Conservation (phyloP, 805 yeast genomes). For the Yamadazyma tumulicola region DNA sequence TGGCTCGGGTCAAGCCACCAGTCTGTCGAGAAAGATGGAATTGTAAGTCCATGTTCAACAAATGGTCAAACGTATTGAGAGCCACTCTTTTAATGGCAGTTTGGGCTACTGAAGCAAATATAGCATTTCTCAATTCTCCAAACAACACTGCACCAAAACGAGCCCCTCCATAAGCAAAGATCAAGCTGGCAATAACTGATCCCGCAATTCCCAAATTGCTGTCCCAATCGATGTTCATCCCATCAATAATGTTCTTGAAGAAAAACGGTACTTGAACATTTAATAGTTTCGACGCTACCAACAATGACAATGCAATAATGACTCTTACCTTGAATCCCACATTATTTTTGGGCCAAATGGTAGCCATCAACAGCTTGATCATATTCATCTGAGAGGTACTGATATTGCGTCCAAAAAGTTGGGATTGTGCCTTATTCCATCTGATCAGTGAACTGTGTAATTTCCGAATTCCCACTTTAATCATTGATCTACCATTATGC, state of each 20-base stretch:
- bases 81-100: constrained; percentile 91
- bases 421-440: neutral
- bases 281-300: constrained; percentile 76
- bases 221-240: constrained; percentile 88
- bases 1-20: constrained; percentile 94
- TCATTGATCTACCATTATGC: too few relatives aligned
- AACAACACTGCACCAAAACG: constrained; percentile 91
- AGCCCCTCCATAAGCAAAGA: constrained; percentile 89
- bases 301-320: constrained; percentile 63
- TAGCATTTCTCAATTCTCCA: constrained; percentile 93
- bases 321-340: constrained; percentile 70
- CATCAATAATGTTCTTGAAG: constrained; percentile 81
- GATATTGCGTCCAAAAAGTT: constrained; percentile 26
- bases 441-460: too few relatives aligned
- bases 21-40: constrained; percentile 92
- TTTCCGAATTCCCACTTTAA: too few relatives aligned
- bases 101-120: constrained; percentile 94
- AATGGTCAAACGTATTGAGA: constrained; percentile 76
- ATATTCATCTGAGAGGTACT: constrained; percentile 50
- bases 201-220: constrained; percentile 57
- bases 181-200: constrained; percentile 62
- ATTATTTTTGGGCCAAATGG: constrained; percentile 79
- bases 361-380: constrained; percentile 58
- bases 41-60: constrained; percentile 78
- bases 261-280: constrained; percentile 96